These are phyloP conservation scores for Flaveria bidentis DNA, from an alignment of 129 eudicot species.

Conservation along the genomic window DNA sequence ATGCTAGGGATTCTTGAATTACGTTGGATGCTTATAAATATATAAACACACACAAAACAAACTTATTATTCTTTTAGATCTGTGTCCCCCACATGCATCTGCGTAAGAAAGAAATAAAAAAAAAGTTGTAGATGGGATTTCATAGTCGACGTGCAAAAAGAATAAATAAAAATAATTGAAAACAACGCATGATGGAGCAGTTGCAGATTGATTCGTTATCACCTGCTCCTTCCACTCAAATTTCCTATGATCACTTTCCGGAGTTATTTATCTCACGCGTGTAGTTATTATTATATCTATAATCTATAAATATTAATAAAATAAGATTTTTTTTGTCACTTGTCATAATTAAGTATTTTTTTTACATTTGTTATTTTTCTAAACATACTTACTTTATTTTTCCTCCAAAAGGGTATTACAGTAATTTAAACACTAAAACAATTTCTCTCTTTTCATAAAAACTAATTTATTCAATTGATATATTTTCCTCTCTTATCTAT, in stretches of 20 bases:
- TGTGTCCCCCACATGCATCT: neutral
- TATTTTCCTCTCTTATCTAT: no score
- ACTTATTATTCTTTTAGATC: neutral
- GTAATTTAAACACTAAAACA: no score
- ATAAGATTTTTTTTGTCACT: no score
- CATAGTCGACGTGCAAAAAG: neutral
- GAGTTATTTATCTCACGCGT: neutral
- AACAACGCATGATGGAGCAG: constrained; percentile 20
- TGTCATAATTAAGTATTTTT: no score
- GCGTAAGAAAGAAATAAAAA: neutral
- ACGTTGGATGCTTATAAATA: no score
- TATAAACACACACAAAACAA: neutral
- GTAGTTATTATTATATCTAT: neutral
- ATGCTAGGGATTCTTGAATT: no score
- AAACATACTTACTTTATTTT: no score
- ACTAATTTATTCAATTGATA: no score
- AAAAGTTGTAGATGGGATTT: neutral
- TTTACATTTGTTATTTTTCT: no score
- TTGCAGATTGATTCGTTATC: constrained; percentile 18
- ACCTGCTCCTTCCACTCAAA: constrained; percentile 14
- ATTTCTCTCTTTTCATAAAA: no score
- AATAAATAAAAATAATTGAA: neutral
- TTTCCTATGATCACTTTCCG: constrained; percentile 8
- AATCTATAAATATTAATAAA: no score
- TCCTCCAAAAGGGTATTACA: no score